Evolutionary conservation across 495 filamentous ascomycete species (phyloP).

Genomic region (Neurospora tetraspora): DNA sequence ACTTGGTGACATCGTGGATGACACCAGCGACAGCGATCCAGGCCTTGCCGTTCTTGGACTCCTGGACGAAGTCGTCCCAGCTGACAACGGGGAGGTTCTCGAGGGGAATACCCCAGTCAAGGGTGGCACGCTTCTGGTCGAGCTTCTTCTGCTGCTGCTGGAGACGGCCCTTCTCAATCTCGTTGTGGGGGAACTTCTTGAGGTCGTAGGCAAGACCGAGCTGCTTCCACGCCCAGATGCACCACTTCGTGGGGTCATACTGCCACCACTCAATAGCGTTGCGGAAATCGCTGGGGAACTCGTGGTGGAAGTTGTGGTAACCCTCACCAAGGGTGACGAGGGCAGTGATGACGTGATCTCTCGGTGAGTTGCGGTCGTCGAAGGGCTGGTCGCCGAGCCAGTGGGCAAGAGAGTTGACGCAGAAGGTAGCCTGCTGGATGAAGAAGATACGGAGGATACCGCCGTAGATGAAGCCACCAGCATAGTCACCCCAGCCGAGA

Average conservation of each 20-base stretch:
- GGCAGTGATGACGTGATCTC: slow-evolving; percentile 93
- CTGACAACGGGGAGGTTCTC: slow-evolving; percentile 91
- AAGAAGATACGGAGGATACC: slow-evolving; percentile 89
- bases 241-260: slow-evolving; percentile 99
- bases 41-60: slow-evolving; percentile 71
- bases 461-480: slow-evolving; percentile 87
- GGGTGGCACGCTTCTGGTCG: slow-evolving; percentile 81
- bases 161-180: slow-evolving; percentile 97
- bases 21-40: slow-evolving; percentile 88
- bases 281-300: slow-evolving; percentile 97
- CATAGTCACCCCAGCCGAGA: slow-evolving; percentile 81
- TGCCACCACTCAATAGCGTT: slow-evolving; percentile 98
- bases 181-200: slow-evolving; percentile 95
- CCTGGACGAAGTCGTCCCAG: slow-evolving; percentile 89
- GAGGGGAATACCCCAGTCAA: slow-evolving; percentile 93
- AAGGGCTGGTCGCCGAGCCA: slow-evolving; percentile 99
- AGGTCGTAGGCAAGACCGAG: slow-evolving; percentile 88
- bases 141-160: slow-evolving; percentile 99
- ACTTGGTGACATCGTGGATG: slow-evolving; percentile 87
- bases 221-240: slow-evolving; percentile 89
- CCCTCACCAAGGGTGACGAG: slow-evolving; percentile 94
- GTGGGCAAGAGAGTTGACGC: slow-evolving; percentile 96
- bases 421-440: slow-evolving; percentile 99
- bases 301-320: slow-evolving; percentile 99
- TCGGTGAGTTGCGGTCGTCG: slow-evolving; percentile 96